These are phyloP conservation scores for Lepidium sativum DNA, from an alignment of 345 rosid species.

Conservation along the genomic window DNA sequence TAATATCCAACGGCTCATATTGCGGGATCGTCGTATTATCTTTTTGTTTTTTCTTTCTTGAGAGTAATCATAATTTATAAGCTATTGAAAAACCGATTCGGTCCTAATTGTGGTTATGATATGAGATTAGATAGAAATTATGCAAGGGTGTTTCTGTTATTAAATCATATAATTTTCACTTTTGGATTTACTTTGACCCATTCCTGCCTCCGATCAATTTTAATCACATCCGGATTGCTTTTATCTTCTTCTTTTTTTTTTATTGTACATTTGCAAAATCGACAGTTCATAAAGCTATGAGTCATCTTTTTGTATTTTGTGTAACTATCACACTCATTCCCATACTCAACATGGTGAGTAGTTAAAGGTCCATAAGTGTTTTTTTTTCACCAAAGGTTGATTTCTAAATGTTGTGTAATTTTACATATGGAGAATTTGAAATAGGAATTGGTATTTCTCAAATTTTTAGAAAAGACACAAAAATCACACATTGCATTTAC, in stretches of 20 bases:
- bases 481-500: too few relatives aligned
- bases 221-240: background rate
- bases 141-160: background rate
- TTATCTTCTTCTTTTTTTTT: background rate
- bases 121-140: background rate
- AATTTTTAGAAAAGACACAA: too few relatives aligned
- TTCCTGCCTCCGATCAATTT: conserved; percentile 13
- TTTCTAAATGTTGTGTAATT: too few relatives aligned
- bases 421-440: too few relatives aligned
- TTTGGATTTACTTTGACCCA: conserved; percentile 14
- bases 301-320: too few relatives aligned
- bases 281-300: background rate
- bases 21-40: background rate
- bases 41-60: too few relatives aligned
- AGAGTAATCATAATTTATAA: background rate
- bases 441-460: too few relatives aligned
- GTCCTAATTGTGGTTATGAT: background rate
- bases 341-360: too few relatives aligned
- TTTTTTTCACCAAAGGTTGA: too few relatives aligned
- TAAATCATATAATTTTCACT: background rate
- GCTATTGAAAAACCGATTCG: background rate
- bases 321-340: too few relatives aligned
- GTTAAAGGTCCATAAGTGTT: too few relatives aligned
- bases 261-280: background rate
- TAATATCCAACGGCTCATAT: conserved; percentile 20